Base-by-base conservation (phyloP, 139 green algal genomes). In the Chlamydomonas incerta region DNA sequence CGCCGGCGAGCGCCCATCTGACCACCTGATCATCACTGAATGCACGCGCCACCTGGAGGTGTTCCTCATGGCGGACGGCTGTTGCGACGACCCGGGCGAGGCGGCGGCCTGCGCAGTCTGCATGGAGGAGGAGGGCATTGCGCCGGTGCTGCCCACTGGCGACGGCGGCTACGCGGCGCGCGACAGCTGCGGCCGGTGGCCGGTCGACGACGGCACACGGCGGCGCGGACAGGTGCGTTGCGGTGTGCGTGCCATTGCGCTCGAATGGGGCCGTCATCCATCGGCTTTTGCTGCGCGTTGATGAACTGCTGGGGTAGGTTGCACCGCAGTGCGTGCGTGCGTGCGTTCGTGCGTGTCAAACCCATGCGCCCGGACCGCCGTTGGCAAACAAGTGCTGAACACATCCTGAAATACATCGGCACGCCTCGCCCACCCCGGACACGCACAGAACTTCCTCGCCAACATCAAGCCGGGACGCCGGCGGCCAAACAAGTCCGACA, bases 1-100 rank as follows among this genome's bases (percentile, higher is more conserved):
- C 41, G 41, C 41, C 41, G n/a, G n/a, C n/a, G n/a, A n/a, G n/a
- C 41, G 41, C 41, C 41, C 41, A n/a, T n/a, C n/a, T n/a, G n/a
- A n/a, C n/a, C n/a, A n/a, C n/a, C n/a, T n/a, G n/a, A n/a, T 50
- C 41, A 50, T 50, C 62, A 23, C 34, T 68, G 20, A 68, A 34
- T 68, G 62, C 62, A 68, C 62, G 17, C 20, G 62, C 2, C 58
- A 58, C 58, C 58, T 82, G 74, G 58, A 82, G 58, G 58, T 72
- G 26, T 71, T 50, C 74, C 74, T 82, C 35, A 82, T 82, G 74
- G 74, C 74, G 24, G 74, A 82, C 74, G 34, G 24, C 60, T 82
- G 74, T 58, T 34, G 9, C 34, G 74, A 82, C 74, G 26, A 82
- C 74, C 35, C 34, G 35, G 52, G 18, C 3, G 74, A 71, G 58